These are phyloP conservation scores for Lasiosphaeris hirsuta DNA, from an alignment of 495 filamentous ascomycete genomes.

Conservation along the genomic window DNA sequence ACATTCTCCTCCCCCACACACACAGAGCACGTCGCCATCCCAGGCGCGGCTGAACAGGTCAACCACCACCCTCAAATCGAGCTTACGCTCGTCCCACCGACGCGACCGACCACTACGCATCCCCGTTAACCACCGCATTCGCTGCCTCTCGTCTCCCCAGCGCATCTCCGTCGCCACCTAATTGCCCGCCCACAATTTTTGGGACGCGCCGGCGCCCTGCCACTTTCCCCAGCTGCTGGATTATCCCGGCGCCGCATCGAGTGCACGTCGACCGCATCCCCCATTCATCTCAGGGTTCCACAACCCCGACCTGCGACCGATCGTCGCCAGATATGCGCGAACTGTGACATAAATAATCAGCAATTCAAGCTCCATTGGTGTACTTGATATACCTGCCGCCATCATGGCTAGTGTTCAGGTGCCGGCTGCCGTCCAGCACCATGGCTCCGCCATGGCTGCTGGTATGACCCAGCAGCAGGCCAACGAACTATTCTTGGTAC, in stretches of 20 bases:
- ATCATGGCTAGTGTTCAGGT: slow-evolving; percentile 78
- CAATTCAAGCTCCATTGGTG: slow-evolving; percentile 22
- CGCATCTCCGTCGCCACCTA: slow-evolving; percentile 9
- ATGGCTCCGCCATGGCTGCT: slow-evolving; percentile 52
- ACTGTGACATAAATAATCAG: slow-evolving; percentile 13
- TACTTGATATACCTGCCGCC: slow-evolving; percentile 24
- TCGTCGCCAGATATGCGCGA: slow-evolving; percentile 38
- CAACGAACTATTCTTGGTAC: slow-evolving; percentile 60
- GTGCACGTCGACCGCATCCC: neutral
- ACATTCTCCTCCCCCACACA: slow-evolving; percentile 18
- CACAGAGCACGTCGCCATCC: slow-evolving; percentile 18
- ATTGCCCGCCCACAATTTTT: slow-evolving; percentile 14
- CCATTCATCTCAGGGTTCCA: slow-evolving; percentile 16
- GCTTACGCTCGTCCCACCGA: slow-evolving; percentile 24
- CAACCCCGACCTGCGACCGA: slow-evolving; percentile 19
- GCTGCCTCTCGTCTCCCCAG: neutral
- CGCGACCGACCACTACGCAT: slow-evolving; percentile 25
- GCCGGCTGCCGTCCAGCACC: slow-evolving; percentile 55
- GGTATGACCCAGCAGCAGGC: slow-evolving; percentile 59
- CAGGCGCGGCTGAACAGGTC: slow-evolving; percentile 23
- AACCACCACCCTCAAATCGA: slow-evolving; percentile 12
- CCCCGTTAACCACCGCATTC: slow-evolving; percentile 13
- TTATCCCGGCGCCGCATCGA: slow-evolving; percentile 8
- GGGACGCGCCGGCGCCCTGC: slow-evolving; percentile 23
- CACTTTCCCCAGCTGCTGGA: slow-evolving; percentile 1